Base-by-base conservation (phyloP, 2,329 filamentous ascomycete species). In the Albophoma yamanashiensis region DNA sequence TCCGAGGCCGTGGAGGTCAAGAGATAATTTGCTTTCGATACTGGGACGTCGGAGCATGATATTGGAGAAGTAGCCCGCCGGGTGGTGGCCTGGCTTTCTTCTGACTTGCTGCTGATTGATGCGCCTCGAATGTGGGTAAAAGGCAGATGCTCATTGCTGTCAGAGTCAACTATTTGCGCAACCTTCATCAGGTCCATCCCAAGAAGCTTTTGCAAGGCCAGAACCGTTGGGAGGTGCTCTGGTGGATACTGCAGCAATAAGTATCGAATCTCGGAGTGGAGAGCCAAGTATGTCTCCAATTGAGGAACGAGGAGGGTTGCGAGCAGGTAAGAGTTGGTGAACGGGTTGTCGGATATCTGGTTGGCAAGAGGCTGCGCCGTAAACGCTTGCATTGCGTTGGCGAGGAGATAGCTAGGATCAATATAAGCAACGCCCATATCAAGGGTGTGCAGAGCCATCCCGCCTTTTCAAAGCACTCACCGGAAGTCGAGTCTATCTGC, bases 231-330 rank as follows among this genome's bases (percentile, higher is more conserved):
- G 2, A 87, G 74, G 62, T 87, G 80, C 56, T 81, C 79, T 0
- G 79, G 71, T 0, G 83, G 78, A 62, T 84, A 87, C 60, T 86
- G 81, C 11, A 88, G 73, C 6, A 88, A 69, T 0, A 88, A 76
- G 60, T 86, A 81, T 12, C 79, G 79, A 25, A 82, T 79, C 43
- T 78, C 73, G 2, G 76, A 67, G 63, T 86, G 81, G 1, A 77
- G 73, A 5, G 79, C 76, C 56, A 87, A 73, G 62, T 85, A 87
- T 0, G 79, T 79, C 65, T 87, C 84, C 1, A 88, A 74, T 62
- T 86, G 82, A 1, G 84, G 82, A 45, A 87, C 74, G 27, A 87
- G 76, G 2, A 86, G 74, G 0, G 80, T 79, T 2, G 85, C 84
- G 2, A 87, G 76, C 20, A 82, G 72, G 27, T 78, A 73, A 1